Base-by-base conservation (phyloP, 1,284 basidiomycete genomes). In the Leccinum subfulvum region DNA sequence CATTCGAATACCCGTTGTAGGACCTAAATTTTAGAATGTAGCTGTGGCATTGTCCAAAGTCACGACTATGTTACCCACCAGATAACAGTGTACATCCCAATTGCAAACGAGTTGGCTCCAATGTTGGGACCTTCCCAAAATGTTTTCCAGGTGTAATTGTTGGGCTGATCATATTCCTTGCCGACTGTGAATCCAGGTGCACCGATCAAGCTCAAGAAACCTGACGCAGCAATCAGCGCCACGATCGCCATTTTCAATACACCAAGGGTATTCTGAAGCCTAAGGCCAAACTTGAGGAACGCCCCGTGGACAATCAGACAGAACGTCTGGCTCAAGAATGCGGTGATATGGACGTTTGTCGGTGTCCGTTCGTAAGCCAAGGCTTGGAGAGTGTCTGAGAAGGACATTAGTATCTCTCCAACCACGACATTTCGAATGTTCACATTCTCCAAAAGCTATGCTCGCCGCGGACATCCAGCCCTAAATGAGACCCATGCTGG, bases 401-500 rank as follows among this genome's bases (percentile, higher is more conserved):
- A 28, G 7, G 9, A 33, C 35, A 39, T 65, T 41, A 66, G 47
- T 9, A 30, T 21, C 16, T 21, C 3, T 55, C 16, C 35, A 44
- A 1, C 35, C 41, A 49, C 18, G 16, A 51, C 14, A 28, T 16
- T 9, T 5, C 13, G n/a, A 44, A 41, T 14, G 16, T 61, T 39
- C 66, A 85, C 86, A 88, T 85, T 89, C 87, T 35, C 86, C 87
- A 62, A 88, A 86, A 7, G 87, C 85, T n/a, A 87, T 77, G 56
- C 80, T 80, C 65, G 83, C 82, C 3, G 84, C 81, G 3, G 84
- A 79, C 51, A 85, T 77, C 65, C 82, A 82, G 4, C 85, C 86
- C 82, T 73, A 69, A 30, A 60, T 59, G 39, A 62, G 53, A 14
- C 30, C 8, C 28, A 9, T 9, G 16, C 4, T 13, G 9, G 52